These are phyloP conservation scores for Thalassiosira hispida DNA, from an alignment of 352 stramenopile genomes.

Conservation along the genomic window DNA sequence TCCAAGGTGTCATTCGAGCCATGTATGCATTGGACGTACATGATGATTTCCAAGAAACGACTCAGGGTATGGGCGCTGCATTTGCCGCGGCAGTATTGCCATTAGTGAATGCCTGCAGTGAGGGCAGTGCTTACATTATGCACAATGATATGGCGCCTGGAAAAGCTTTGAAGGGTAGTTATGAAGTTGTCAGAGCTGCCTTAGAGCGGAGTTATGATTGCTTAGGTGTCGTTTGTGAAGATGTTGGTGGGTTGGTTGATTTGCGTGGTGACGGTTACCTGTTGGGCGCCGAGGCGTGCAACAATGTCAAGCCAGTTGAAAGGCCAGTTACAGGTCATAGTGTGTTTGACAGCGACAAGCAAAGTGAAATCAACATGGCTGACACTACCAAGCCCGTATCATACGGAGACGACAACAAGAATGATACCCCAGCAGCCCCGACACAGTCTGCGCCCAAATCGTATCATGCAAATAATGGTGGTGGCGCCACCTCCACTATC, in stretches of 20 bases:
- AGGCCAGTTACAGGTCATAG: background rate
- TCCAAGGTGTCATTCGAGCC: conserved; percentile 41
- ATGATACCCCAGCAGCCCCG: background rate
- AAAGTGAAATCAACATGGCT: background rate
- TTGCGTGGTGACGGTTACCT: conserved; percentile 17
- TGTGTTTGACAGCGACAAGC: background rate
- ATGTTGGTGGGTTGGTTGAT: conserved; percentile 36
- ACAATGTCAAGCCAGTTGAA: conserved; percentile 1
- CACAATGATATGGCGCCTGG: conserved; percentile 39
- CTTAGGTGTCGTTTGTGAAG: conserved; percentile 36
- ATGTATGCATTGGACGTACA: conserved; percentile 38
- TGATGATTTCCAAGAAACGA: conserved; percentile 41
- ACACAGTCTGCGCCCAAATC: background rate
- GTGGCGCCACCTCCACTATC: background rate
- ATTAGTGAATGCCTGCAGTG: conserved; percentile 31
- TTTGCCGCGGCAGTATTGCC: conserved; percentile 32
- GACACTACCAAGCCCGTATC: background rate
- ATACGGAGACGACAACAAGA: background rate
- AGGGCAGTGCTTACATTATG: conserved; percentile 29
- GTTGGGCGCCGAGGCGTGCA: conserved; percentile 15
- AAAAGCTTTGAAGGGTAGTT: conserved; percentile 22
- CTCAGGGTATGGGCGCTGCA: conserved; percentile 34
- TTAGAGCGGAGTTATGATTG: conserved; percentile 42
- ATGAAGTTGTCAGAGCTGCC: conserved; percentile 27
- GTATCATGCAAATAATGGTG: background rate